Evolutionary conservation across 306 rosid species (phyloP).

Genomic region (Lathyrus sativus): DNA sequence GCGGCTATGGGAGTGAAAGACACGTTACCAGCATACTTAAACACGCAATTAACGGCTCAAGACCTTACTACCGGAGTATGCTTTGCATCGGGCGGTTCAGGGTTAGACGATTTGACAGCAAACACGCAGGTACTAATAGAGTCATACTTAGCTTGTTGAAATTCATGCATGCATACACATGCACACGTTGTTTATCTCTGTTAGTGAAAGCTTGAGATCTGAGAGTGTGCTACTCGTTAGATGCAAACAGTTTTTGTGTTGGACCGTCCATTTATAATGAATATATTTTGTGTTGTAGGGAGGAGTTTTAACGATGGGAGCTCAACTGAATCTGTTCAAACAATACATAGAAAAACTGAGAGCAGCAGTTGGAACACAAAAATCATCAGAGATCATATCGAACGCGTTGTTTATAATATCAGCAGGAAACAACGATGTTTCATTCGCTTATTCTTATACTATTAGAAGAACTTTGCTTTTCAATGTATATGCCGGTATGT

Average conservation of each 20-base stretch:
- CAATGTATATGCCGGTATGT: constrained; percentile 13
- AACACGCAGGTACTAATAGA: constrained; percentile 15
- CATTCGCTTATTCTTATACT: constrained; percentile 1
- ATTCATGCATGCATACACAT: too few relatives aligned
- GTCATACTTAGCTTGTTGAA: too few relatives aligned
- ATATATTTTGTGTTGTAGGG: constrained; percentile 16
- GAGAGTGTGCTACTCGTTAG: too few relatives aligned
- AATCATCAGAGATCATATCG: constrained; percentile 30
- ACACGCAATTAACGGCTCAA: constrained; percentile 2
- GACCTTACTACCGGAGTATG: constrained; percentile 46
- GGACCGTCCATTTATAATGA: too few relatives aligned
- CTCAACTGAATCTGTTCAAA: constrained; percentile 32
- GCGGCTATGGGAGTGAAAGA: constrained; percentile 41
- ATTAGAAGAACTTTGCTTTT: neutral
- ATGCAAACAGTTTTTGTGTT: too few relatives aligned
- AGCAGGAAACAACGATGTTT: constrained; percentile 49
- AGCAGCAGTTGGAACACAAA: constrained; percentile 33
- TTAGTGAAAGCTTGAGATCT: too few relatives aligned
- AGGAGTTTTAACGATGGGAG: constrained; percentile 16
- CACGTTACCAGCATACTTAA: constrained; percentile 42
- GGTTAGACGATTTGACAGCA: constrained; percentile 42
- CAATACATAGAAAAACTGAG: constrained; percentile 39
- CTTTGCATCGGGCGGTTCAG: constrained; percentile 61
- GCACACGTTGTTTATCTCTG: too few relatives aligned
- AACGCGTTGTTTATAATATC: constrained; percentile 39